Base-by-base conservation (phyloP, 108 stramenopile genomes). In the Aureococcus anophagefferens region DNA sequence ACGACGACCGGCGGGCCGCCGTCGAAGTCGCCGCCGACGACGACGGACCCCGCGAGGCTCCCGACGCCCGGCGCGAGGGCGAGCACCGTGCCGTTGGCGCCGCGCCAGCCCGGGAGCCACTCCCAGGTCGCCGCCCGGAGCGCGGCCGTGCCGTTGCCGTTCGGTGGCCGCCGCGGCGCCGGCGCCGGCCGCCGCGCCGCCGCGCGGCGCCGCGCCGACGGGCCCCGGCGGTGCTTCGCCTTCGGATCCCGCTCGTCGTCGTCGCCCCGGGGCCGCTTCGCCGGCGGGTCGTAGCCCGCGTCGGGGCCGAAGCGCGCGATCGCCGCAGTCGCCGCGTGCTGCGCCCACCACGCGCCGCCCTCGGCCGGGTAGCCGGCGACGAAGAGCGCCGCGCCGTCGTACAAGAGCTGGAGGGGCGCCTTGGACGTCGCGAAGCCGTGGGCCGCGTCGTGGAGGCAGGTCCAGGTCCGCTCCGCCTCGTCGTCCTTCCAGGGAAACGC, bases 71-170 rank as follows among this genome's bases (percentile, higher is more conserved):
- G 90, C 15, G 91, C 75, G 17, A 95, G 86, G 4, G 89, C 87
- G 76, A 91, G 92, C 25, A 94, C 84, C 0, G 93, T 91, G 71
- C 93, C 92, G 68, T 91, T 82, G 68, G 87, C 86, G 0, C 96
- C 96, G 18, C 89, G 72, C 70, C 95, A 96, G 4, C 93, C 96
- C 30, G 96, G 94, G 25, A 96, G 76, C 96, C 96, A 96, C 33
- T 91, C 89, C 96, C 96, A 96, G 45, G 59, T 69, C 59, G 30
- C 30, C 37, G 37, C 30, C 7, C 64, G 68, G 44, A 64, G 30
- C 21, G 63, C 73, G 31, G 18, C 63, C 62, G 67, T 64, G 63
- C 25, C 28, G 46, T 30, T 63, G 74, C 29, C 74, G 73, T 46
- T 83, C 78, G 46, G 77, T 77, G 30, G 74, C 63, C 28, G 69